A percentile compares a stretch with the other conserved stretches of the same genome.
These are phyloP conservation scores for Asterophora lycoperdoides DNA, from an alignment of 768 basidiomycete genomes.

Conservation along the genomic window DNA sequence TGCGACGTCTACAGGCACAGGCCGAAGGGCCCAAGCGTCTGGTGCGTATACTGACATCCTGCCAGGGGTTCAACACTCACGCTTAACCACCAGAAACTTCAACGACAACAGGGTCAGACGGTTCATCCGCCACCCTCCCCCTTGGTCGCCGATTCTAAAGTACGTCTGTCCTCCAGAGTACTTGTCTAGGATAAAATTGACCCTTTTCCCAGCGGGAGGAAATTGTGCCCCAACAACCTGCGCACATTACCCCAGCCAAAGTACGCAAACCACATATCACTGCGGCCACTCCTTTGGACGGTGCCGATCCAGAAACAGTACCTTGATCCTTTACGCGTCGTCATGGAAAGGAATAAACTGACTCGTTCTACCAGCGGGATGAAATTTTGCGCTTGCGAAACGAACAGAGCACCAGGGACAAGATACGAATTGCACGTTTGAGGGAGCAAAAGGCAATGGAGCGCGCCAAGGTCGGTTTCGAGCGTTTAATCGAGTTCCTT, in stretches of 20 bases:
- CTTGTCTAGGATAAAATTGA: too few species aligned
- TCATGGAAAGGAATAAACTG: too few species aligned
- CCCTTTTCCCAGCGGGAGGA: conserved; percentile 18
- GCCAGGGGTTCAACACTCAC: not conserved
- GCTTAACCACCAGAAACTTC: not conserved
- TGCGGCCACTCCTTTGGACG: too few species aligned
- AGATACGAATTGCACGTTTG: conserved; percentile 25
- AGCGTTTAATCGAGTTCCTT: not conserved
- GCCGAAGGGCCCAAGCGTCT: conserved; percentile 21
- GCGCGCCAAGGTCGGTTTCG: not conserved
- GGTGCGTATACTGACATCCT: conserved; percentile 9
- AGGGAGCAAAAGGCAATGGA: conserved; percentile 24
- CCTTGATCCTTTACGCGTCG: too few species aligned
- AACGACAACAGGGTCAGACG: conserved; percentile 5
- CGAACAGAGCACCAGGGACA: conserved; percentile 36
- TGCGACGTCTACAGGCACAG: conserved; percentile 21
- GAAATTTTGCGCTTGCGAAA: conserved; percentile 25
- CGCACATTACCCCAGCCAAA: conserved; percentile 36
- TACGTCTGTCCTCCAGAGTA: not conserved
- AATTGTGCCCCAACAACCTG: conserved; percentile 26
- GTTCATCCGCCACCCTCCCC: not conserved
- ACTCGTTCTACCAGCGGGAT: conserved; percentile 16
- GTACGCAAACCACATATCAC: conserved; percentile 23
- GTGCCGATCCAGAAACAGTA: too few species aligned
- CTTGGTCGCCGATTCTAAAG: conserved; percentile 6